Conservation (phyloP, 2,329 filamentous ascomycete species). For the Periconia macrospinosa region DNA sequence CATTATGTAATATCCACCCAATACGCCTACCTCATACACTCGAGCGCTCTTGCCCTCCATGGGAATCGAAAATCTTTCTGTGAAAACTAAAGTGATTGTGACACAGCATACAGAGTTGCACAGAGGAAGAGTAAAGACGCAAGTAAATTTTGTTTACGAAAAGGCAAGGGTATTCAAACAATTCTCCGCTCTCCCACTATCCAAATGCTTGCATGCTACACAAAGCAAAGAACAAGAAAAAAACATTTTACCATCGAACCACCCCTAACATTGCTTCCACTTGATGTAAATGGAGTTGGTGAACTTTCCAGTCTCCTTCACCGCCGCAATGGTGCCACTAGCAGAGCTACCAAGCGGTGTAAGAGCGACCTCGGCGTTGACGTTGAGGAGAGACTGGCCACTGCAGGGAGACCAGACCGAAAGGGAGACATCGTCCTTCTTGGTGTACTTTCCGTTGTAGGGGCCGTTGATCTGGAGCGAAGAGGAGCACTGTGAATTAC, state of each 20-base stretch:
- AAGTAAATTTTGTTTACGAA: neutral
- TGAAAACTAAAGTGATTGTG: too few species aligned
- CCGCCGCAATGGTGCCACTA: conserved; percentile 28
- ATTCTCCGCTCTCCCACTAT: neutral
- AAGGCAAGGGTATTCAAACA: conserved; percentile 1
- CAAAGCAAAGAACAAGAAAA: neutral
- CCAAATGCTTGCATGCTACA: neutral
- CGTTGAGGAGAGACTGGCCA: conserved; percentile 29
- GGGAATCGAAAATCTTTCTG: neutral
- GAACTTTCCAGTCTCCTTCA: conserved; percentile 30
- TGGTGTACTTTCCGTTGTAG: conserved; percentile 47
- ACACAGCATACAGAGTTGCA: too few species aligned
- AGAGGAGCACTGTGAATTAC: conserved; percentile 13
- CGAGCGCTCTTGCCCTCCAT: neutral
- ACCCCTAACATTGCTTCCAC: conserved; percentile 37
- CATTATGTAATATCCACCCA: too few species aligned
- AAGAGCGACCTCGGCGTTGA: conserved; percentile 34
- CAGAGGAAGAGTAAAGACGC: too few species aligned
- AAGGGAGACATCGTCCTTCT: conserved; percentile 44
- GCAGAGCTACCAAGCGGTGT: conserved; percentile 22
- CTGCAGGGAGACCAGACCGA: conserved; percentile 36
- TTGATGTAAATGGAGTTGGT: conserved; percentile 30
- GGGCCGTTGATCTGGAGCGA: conserved; percentile 43
- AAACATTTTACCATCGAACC: neutral
- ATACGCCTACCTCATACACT: neutral